These are phyloP conservation scores for Pestalotiopsis sp. DNA, from an alignment of 2,329 filamentous ascomycete genomes.

Conservation along the genomic window DNA sequence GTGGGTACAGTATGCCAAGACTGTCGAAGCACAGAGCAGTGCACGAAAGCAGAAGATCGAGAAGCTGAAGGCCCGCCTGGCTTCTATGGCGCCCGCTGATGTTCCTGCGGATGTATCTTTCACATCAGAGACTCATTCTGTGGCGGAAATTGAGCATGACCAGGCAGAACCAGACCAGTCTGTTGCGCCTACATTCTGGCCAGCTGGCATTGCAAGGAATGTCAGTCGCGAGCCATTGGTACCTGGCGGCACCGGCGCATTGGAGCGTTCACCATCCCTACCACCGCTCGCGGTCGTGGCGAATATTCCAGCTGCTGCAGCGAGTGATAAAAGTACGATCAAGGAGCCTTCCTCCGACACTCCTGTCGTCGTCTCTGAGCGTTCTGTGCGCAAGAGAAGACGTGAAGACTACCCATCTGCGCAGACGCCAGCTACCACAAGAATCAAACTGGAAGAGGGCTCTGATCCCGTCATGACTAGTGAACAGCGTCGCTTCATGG, in stretches of 20 bases:
- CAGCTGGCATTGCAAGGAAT: not conserved
- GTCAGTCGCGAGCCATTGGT: constrained; percentile 3
- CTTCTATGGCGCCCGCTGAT: constrained; percentile 10
- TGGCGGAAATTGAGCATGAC: not conserved
- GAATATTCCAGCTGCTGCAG: not conserved
- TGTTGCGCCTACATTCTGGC: not conserved
- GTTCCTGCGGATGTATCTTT: constrained; percentile 22
- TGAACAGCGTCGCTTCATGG: constrained; percentile 34
- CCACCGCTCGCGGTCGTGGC: constrained; percentile 30
- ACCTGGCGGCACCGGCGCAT: too few relatives aligned
- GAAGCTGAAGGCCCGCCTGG: constrained; percentile 41
- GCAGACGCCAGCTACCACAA: constrained; percentile 26
- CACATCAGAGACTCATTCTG: constrained; percentile 22
- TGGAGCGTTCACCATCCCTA: constrained; percentile 21
- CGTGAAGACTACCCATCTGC: constrained; percentile 27
- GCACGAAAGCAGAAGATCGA: constrained; percentile 40
- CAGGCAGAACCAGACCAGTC: not conserved
- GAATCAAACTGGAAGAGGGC: constrained; percentile 46
- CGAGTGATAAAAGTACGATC: constrained; percentile 25
- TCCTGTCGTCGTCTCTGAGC: constrained; percentile 54
- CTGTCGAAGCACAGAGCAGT: constrained; percentile 37
- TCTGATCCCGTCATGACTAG: constrained; percentile 32
- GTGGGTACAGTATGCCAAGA: constrained; percentile 49
- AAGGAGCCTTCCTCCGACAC: constrained; percentile 60
- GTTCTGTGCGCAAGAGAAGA: constrained; percentile 51